phyloP scores from a whole-genome alignment of 495 filamentous ascomycete genomes.

The Jackrogersella multiformis region DNA sequence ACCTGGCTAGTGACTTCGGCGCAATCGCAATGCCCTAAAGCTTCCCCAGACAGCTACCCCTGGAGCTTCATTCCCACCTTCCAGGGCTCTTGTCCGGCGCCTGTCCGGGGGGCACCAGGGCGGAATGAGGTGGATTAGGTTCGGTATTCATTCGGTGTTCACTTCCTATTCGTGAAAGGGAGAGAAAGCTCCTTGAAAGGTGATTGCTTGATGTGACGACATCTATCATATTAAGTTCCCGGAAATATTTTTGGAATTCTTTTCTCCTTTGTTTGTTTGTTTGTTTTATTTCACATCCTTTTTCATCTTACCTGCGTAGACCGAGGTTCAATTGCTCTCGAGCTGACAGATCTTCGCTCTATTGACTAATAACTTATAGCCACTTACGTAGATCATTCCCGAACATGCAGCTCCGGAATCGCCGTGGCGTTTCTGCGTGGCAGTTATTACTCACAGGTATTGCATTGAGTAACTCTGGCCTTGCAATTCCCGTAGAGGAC shows the following conservation, averaged over 20 bases:
- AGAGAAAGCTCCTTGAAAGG: not conserved
- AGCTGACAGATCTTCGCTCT: slow-evolving; percentile 6
- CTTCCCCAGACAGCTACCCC: slow-evolving; percentile 4
- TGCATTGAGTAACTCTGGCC: slow-evolving; percentile 43
- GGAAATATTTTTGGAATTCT: not conserved
- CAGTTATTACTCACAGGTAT: slow-evolving; percentile 46
- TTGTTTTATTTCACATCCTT: not conserved
- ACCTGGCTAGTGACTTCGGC: slow-evolving; percentile 1
- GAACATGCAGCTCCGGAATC: slow-evolving; percentile 48
- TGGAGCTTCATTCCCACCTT: not conserved
- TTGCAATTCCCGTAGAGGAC: slow-evolving; percentile 58
- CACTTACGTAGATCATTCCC: not conserved
- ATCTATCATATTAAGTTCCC: slow-evolving; percentile 12
- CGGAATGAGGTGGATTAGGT: slow-evolving; percentile 14
- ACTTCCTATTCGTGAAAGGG: not conserved
- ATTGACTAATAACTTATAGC: not conserved
- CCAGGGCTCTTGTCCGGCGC: slow-evolving; percentile 8
- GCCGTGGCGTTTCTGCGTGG: slow-evolving; percentile 25
- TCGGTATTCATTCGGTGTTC: slow-evolving; percentile 39
- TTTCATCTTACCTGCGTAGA: no score
- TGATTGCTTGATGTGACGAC: slow-evolving; percentile 23
- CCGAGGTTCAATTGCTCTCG: slow-evolving; percentile 8
- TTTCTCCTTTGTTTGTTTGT: not conserved
- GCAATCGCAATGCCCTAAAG: slow-evolving; percentile 21
- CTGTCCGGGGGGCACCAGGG: slow-evolving; percentile 11